phyloP scores from a whole-genome alignment of 495 filamentous ascomycete species.

The Oidiodendron maius region DNA sequence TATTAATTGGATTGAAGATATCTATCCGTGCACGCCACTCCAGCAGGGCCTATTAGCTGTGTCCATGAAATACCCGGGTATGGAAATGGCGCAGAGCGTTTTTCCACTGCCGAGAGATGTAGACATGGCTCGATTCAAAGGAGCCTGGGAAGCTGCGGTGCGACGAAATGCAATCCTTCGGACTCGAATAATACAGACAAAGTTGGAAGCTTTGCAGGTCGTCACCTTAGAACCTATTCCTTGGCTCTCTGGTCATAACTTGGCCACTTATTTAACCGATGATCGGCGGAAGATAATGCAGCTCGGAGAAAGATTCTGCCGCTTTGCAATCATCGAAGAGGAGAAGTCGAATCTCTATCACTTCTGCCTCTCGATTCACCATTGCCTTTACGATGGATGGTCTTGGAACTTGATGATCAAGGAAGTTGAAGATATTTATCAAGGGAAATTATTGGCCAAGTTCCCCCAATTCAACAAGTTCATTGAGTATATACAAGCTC shows the following conservation, averaged over 20 bases:
- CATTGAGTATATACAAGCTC: neutral
- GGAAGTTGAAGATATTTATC: neutral
- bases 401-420: conserved; percentile 38
- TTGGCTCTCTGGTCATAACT: neutral
- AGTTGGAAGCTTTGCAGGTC: neutral
- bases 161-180: conserved; percentile 41
- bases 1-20: neutral
- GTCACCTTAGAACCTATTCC: neutral
- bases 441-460: too few species aligned
- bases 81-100: neutral
- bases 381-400: conserved; percentile 68
- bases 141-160: neutral
- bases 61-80: neutral
- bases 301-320: conserved; percentile 47
- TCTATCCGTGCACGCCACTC: neutral
- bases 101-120: neutral
- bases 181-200: conserved; percentile 44
- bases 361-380: conserved; percentile 57
- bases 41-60: neutral
- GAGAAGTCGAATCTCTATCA: conserved; percentile 14
- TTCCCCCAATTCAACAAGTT: neutral
- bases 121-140: neutral
- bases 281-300: conserved; percentile 54
- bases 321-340: conserved; percentile 33
- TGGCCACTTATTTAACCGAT: neutral